Conservation (phyloP, 768 basidiomycete genomes). For the Russula foetens region DNA sequence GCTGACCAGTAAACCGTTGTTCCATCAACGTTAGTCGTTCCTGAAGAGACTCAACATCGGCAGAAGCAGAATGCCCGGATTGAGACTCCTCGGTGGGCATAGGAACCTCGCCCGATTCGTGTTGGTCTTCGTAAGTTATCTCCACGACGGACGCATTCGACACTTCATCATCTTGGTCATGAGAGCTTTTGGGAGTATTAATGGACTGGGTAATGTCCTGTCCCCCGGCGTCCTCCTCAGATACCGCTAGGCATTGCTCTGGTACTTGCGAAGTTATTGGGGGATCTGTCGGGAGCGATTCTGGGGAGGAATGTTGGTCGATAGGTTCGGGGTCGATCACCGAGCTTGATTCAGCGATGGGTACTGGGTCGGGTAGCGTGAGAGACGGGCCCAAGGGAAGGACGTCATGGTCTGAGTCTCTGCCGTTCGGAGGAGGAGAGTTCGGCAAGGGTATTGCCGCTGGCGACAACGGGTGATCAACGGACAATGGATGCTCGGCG, state of each 20-base stretch:
- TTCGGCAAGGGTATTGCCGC: constrained; percentile 14
- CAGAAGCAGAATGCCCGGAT: neutral
- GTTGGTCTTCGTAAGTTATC: neutral
- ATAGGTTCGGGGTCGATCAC: neutral
- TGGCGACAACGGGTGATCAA: constrained; percentile 27
- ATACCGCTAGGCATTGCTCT: neutral
- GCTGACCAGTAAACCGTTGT: constrained; percentile 61
- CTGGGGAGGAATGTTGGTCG: neutral
- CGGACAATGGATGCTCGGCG: constrained; percentile 26
- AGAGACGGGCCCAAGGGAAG: neutral
- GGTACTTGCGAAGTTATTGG: neutral
- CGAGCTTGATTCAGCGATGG: neutral
- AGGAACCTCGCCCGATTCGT: neutral
- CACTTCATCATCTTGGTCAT: neutral
- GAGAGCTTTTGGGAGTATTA: neutral
- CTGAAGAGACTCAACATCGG: constrained; percentile 47
- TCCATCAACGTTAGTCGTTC: constrained; percentile 64
- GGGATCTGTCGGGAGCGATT: neutral
- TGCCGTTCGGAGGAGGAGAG: constrained; percentile 12
- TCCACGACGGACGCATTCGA: neutral
- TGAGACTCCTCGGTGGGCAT: neutral
- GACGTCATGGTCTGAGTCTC: neutral
- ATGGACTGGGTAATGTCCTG: neutral
- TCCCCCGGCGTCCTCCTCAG: neutral
- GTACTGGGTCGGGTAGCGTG: neutral